Base-by-base conservation (phyloP, 1,139 yeast species). In the Taphrina flavorubra region DNA sequence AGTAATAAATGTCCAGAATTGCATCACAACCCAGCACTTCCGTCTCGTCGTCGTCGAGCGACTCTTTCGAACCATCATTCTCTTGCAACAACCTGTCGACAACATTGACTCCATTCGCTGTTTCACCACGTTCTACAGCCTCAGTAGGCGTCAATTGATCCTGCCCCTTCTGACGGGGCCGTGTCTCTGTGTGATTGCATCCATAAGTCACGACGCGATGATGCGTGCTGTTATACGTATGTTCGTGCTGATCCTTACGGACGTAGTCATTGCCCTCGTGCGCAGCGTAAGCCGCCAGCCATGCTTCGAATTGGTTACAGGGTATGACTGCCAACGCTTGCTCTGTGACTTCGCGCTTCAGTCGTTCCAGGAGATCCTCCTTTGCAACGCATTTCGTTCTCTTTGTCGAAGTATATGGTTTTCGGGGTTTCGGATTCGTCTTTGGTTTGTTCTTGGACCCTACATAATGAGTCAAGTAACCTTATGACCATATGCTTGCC, bases 151-250 rank as follows among this genome's bases (percentile, higher is more conserved):
- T n/a, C 11, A 49, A 16, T 10, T 49, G 53, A 10, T 47, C 57
- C 6, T 59, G 31, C 8, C 5, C 36, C 18, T 34, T 36, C 14
- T 10, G 34, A 8, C 44, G 39, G 2, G 46, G 53, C 11, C 46
- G 42, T 10, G 58, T n/a, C 36, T 44, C 55, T 42, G 44, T 37
- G 44, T 53, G 58, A 16, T 55, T 63, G 56, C 67, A 63, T 11
- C 60, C 61, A 55, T 63, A 63, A 18, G 67, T 63, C 44, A 63
- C 67, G 47, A 63, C 67, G 14, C 67, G 60, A 36, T 63, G 67
- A 37, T 63, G 67, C 7, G 67, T 63, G 37, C 67, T 63, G 47
- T 63, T 63, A 55, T 63, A 63, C 18, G 67, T 63, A 51, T 63
- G 67, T n/a, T 63, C 67, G 47, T 63, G 67, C 40, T 47, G 53